Percentiles rank a stretch among this genome's conserved stretches.
These are phyloP conservation scores for Ophiostoma himal-ulmi DNA, from an alignment of 2,329 filamentous ascomycete genomes.

Conservation along the genomic window DNA sequence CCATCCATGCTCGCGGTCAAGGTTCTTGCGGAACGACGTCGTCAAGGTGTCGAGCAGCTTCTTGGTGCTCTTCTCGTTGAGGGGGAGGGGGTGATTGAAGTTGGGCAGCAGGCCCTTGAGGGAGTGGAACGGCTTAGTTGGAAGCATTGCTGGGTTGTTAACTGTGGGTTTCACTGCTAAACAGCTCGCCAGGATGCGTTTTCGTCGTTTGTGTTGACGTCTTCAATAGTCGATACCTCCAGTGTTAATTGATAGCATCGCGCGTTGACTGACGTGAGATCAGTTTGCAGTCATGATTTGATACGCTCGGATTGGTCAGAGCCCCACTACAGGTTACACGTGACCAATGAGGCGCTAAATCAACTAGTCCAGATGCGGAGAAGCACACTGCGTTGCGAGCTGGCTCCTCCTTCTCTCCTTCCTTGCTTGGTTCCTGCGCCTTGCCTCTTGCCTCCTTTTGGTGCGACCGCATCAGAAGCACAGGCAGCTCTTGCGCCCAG, in stretches of 20 bases:
- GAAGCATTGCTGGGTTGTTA: conserved; percentile 30
- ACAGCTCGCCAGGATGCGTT: not conserved
- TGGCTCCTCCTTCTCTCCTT: not conserved
- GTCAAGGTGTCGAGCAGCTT: conserved; percentile 53
- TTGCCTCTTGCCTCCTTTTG: conserved; percentile 10
- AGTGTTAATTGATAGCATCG: not conserved
- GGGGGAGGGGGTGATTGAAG: conserved; percentile 48
- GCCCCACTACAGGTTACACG: not conserved
- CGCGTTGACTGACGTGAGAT: not conserved
- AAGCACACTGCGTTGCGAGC: not conserved
- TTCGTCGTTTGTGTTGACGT: not conserved
- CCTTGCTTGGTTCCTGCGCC: conserved; percentile 11
- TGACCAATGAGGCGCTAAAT: not conserved
- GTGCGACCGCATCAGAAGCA: not conserved
- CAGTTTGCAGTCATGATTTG: not conserved
- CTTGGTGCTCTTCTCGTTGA: conserved; percentile 47
- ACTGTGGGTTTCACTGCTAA: not conserved
- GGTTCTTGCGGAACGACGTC: conserved; percentile 50
- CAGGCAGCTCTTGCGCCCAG: conserved; percentile 3
- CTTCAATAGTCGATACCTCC: not conserved
- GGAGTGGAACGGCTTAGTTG: conserved; percentile 36
- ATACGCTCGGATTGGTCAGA: not conserved
- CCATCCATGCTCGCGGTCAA: conserved; percentile 53
- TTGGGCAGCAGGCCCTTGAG: conserved; percentile 40
- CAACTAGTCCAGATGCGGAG: not conserved